Conservation (phyloP, 202 grass and related monocot genomes). For the Digitaria exilis region DNA sequence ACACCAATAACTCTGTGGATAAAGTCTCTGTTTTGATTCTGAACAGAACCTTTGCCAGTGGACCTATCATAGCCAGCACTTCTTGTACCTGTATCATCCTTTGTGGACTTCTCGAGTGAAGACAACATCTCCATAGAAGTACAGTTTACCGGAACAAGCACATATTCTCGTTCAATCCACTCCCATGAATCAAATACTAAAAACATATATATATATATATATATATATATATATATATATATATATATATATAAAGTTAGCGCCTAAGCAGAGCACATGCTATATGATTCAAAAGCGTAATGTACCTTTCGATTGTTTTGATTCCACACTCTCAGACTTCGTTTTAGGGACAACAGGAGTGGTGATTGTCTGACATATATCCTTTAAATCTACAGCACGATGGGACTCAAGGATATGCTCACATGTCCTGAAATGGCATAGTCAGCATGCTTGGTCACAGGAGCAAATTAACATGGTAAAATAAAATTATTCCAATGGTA, state of each 20-base stretch:
- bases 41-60: conserved; percentile 33
- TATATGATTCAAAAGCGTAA: conserved; percentile 11
- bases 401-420: neutral
- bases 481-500: conserved; percentile 11
- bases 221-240: neutral
- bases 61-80: conserved; percentile 23
- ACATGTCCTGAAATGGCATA: conserved; percentile 45
- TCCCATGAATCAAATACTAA: conserved; percentile 79
- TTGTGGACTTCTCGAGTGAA: conserved; percentile 50
- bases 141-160: conserved; percentile 59
- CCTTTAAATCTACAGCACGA: conserved; percentile 32
- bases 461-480: conserved; percentile 29
- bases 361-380: conserved; percentile 29
- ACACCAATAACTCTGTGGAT: conserved; percentile 13
- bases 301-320: conserved; percentile 44
- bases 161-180: conserved; percentile 67
- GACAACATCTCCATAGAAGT: conserved; percentile 52
- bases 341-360: conserved; percentile 33
- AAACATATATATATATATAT: conserved; percentile 2
- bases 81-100: conserved; percentile 47
- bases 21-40: conserved; percentile 43
- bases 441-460: conserved; percentile 11
- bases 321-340: conserved; percentile 44
- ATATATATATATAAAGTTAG: conserved; percentile 27
- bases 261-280: conserved; percentile 2